These are phyloP conservation scores for Ocimum tenuiflorum DNA, from an alignment of 257 asterid species.

Conservation along the genomic window DNA sequence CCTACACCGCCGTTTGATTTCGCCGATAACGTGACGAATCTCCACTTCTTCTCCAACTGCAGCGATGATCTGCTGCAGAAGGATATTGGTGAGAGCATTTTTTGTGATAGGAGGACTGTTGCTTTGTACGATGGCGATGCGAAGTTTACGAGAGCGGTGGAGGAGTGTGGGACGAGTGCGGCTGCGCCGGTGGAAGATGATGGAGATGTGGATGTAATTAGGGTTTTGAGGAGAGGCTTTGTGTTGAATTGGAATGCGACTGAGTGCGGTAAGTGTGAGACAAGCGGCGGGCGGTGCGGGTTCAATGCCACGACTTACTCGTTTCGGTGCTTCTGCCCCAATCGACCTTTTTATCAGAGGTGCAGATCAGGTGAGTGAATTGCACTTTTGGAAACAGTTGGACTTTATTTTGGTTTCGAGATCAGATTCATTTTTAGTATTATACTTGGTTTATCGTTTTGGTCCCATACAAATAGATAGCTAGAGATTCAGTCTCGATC, in stretches of 20 bases:
- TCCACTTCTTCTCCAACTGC: conserved; percentile 44
- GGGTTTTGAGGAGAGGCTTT: conserved; percentile 44
- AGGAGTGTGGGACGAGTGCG: conserved; percentile 28
- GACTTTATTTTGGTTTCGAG: too few species aligned
- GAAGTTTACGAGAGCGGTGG: conserved; percentile 21
- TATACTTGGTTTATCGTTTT: too few species aligned
- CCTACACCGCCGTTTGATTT: neutral
- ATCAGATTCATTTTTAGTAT: too few species aligned
- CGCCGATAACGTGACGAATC: conserved; percentile 1
- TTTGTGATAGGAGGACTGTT: conserved; percentile 22
- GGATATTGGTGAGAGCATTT: neutral
- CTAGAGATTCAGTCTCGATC: too few species aligned
- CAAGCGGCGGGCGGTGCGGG: conserved; percentile 47
- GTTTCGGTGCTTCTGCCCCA: conserved; percentile 38
- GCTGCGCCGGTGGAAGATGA: conserved; percentile 40
- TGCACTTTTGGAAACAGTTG: too few species aligned
- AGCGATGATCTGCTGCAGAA: neutral
- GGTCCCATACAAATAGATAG: too few species aligned
- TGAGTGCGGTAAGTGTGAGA: conserved; percentile 22
- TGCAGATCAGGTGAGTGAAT: conserved; percentile 41
- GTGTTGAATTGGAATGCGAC: conserved; percentile 19
- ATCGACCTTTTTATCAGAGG: conserved; percentile 27
- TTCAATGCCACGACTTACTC: neutral
- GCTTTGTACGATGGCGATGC: conserved; percentile 29
- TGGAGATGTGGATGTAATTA: neutral